Conservation (phyloP, 2,329 filamentous ascomycete species). For the Fusarium albidum region DNA sequence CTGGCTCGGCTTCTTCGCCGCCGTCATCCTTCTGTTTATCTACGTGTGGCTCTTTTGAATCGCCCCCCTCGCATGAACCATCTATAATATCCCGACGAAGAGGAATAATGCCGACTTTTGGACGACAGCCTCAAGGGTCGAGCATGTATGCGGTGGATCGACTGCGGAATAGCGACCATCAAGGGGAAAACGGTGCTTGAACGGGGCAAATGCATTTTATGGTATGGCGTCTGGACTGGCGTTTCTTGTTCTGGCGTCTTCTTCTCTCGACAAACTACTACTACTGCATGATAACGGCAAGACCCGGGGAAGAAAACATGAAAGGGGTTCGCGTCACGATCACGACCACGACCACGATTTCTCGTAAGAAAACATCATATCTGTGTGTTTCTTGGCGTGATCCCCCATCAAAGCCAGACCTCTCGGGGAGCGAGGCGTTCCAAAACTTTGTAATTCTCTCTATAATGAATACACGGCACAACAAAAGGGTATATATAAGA, state of each 20-base stretch:
- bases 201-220: slow-evolving; percentile 32
- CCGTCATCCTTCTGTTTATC: slow-evolving; percentile 82
- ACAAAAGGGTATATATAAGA: slow-evolving; percentile 35
- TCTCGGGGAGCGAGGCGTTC: slow-evolving; percentile 4
- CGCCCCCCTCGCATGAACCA: background rate
- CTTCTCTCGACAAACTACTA: background rate
- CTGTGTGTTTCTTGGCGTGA: slow-evolving; percentile 24
- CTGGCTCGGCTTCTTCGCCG: slow-evolving; percentile 89
- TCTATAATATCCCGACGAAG: too few relatives aligned
- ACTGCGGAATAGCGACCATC: background rate
- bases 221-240: slow-evolving; percentile 36
- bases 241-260: slow-evolving; percentile 21
- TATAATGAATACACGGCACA: slow-evolving; percentile 26
- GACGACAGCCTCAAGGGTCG: too few relatives aligned
- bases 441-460: slow-evolving; percentile 27
- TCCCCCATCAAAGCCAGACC: too few relatives aligned
- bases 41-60: slow-evolving; percentile 89
- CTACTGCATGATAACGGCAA: slow-evolving; percentile 21
- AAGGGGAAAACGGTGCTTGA: slow-evolving; percentile 9
- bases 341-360: slow-evolving; percentile 25
- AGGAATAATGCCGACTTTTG: background rate
- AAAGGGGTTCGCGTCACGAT: slow-evolving; percentile 22
- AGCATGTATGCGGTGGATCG: background rate
- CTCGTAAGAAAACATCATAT: slow-evolving; percentile 31
- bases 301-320: slow-evolving; percentile 20